phyloP scores from a whole-genome alignment of 1,139 yeast genomes.

The Candida dubliniensis region DNA sequence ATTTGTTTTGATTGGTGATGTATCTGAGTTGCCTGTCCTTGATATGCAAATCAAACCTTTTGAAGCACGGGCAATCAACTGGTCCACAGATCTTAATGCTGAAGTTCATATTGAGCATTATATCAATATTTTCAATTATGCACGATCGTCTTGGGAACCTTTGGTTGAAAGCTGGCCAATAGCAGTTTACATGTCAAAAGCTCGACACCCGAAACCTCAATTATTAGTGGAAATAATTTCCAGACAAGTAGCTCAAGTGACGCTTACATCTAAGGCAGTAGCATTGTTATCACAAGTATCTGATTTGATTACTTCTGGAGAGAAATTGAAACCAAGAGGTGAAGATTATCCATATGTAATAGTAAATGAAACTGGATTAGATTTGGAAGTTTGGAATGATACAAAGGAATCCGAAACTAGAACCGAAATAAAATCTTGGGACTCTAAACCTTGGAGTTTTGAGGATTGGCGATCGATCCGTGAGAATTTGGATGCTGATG shows the following conservation, averaged over 20 bases:
- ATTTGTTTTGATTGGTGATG: constrained; percentile 86
- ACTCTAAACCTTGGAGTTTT: constrained; percentile 79
- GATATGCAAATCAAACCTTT: constrained; percentile 82
- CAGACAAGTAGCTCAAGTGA: constrained; percentile 72
- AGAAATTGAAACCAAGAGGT: constrained; percentile 64
- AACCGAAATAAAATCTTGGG: constrained; percentile 48
- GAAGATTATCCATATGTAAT: constrained; percentile 81
- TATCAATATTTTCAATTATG: constrained; percentile 82
- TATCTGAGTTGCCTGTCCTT: constrained; percentile 87
- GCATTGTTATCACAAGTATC: constrained; percentile 74
- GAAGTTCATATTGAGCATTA: constrained; percentile 67
- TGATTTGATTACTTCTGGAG: constrained; percentile 54
- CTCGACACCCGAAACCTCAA: constrained; percentile 43
- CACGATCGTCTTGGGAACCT: constrained; percentile 97
- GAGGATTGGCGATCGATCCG: constrained; percentile 91
- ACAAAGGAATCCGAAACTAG: constrained; percentile 15
- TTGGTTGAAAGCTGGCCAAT: constrained; percentile 86
- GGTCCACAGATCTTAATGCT: constrained; percentile 87
- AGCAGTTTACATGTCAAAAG: constrained; percentile 65
- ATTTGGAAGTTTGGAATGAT: constrained; percentile 74
- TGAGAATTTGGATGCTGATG: constrained; percentile 72
- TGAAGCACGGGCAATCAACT: constrained; percentile 68
- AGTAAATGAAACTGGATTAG: constrained; percentile 81
- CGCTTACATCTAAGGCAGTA: constrained; percentile 78
- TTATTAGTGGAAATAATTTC: constrained; percentile 66